Percentiles rank a stretch among this genome's conserved stretches.
Evolutionary conservation across 1,139 yeast genomes (phyloP).

Genomic region (Saccharomyces hybrid): DNA sequence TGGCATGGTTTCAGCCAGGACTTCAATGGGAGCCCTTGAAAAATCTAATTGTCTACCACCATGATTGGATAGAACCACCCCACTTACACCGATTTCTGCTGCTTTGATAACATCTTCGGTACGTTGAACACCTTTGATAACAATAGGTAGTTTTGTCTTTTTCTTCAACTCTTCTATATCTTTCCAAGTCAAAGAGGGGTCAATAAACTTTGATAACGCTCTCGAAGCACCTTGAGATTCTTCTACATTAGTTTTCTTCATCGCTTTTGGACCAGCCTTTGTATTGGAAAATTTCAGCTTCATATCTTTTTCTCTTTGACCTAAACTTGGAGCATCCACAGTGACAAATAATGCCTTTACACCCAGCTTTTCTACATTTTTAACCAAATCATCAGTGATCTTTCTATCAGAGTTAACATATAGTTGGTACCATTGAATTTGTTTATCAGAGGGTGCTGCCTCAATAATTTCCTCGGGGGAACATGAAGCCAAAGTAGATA

Average conservation of each 20-base stretch:
- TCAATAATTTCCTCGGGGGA: constrained; percentile 65
- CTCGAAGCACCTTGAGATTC: constrained; percentile 77
- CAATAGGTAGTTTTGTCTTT: constrained; percentile 43
- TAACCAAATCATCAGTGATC: constrained; percentile 51
- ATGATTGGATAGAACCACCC: constrained; percentile 67
- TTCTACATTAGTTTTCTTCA: constrained; percentile 35
- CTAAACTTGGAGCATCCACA: constrained; percentile 91
- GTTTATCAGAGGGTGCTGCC: constrained; percentile 43
- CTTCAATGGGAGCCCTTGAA: constrained; percentile 60
- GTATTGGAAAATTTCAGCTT: constrained; percentile 49
- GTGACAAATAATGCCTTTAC: constrained; percentile 76
- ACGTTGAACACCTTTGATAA: constrained; percentile 61
- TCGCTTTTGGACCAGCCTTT: constrained; percentile 29
- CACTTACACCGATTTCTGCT: constrained; percentile 60
- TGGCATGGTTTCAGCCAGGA: constrained; percentile 58
- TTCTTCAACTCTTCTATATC: constrained; percentile 38
- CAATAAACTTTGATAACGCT: constrained; percentile 79
- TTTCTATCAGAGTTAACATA: constrained; percentile 72
- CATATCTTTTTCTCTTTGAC: constrained; percentile 72
- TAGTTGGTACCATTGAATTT: constrained; percentile 77
- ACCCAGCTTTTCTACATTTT: constrained; percentile 69
- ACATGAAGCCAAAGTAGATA: constrained; percentile 72
- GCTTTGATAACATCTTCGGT: constrained; percentile 64
- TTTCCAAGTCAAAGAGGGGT: constrained; percentile 56
- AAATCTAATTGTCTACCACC: constrained; percentile 72